Evolutionary conservation across 2,329 filamentous ascomycete species (phyloP), one percentile per base, ranked within the genome.

Genomic region (Neofusicoccum ribis): DNA sequence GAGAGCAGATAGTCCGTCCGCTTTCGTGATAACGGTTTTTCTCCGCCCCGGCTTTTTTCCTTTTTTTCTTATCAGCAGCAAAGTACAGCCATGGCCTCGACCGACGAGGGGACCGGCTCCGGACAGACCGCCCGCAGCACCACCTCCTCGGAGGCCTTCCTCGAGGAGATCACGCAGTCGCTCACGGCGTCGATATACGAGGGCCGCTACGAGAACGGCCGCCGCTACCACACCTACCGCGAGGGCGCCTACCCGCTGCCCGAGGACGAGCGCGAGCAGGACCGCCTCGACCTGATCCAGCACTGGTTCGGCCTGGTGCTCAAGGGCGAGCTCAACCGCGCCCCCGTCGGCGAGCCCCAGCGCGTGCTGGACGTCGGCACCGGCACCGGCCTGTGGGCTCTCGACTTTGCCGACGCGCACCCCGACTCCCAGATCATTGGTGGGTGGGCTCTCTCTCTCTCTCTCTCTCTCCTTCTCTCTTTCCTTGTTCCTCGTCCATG

Each of bases 231-330:
- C 52, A 73, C 72, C 5, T 77, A 76, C 63, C 69, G 74, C 20
- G 75, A 77, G 64, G 76, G 75, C 60, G 70, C 73, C 15, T 76
- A 78, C 69, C 75, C 73, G 74, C 43, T 17, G 44, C 50, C 76
- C 66, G 77, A 77, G 68, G 76, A 77, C 70, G 76, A 77, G 64
- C 70, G 73, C 49, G 76, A 78, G 69, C 74, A 76, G 64, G 76
- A 78, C 68, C 74, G 76, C 47, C 65, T 67, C 20, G 76, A 78
- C 68, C 72, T 78, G 8, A 69, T 77, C 46, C 76, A 78, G 69
- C 75, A 77, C 71, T 74, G 77, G 64, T 77, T 74, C 69, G 70
- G 72, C 46, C 70, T 78, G 23, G 69, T 77, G 49, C 71, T 79
- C 20, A 69, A 69, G 51, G 76, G 75, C 36, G 76, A 75, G 60